Conservation (phyloP, 345 rosid genomes). For the Kandelia obovata region DNA sequence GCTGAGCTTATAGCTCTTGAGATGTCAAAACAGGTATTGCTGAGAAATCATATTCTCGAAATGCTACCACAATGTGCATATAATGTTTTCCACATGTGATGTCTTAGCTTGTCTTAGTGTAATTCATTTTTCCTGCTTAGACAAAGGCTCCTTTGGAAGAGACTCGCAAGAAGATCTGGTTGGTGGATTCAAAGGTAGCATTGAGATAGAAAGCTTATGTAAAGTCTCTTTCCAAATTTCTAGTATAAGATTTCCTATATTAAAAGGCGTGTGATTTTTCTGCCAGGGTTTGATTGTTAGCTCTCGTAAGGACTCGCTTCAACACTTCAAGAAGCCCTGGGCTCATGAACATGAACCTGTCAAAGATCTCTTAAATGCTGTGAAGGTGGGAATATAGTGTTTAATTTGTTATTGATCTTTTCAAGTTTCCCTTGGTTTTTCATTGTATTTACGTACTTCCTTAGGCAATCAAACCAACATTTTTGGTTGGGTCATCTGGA, state of each 20-base stretch:
- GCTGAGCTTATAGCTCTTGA: conserved; percentile 94
- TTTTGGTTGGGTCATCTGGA: conserved; percentile 88
- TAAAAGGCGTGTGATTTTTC: neutral
- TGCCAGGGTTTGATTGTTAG: conserved; percentile 72
- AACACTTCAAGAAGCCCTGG: conserved; percentile 93
- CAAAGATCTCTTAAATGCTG: conserved; percentile 58
- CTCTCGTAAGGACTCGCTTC: conserved; percentile 68
- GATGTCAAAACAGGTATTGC: conserved; percentile 75
- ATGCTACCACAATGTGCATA: neutral
- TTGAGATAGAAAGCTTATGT: neutral
- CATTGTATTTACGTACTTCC: conserved; percentile 4
- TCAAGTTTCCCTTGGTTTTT: neutral
- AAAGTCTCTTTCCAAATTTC: neutral
- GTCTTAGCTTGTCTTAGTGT: too few species aligned
- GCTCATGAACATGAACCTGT: conserved; percentile 85
- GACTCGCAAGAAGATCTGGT: conserved; percentile 86
- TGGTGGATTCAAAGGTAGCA: conserved; percentile 85
- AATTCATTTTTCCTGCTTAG: conserved; percentile 27
- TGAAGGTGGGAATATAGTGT: conserved; percentile 45
- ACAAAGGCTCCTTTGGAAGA: conserved; percentile 58
- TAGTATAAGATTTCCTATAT: neutral
- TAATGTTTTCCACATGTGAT: neutral
- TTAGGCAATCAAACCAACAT: conserved; percentile 86
- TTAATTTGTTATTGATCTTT: neutral
- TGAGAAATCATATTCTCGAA: too few species aligned